Percentiles rank a stretch among this genome's conserved stretches.
Evolutionary conservation across 2,329 filamentous ascomycete species (phyloP).

Genomic region (Exophiala viscosa): DNA sequence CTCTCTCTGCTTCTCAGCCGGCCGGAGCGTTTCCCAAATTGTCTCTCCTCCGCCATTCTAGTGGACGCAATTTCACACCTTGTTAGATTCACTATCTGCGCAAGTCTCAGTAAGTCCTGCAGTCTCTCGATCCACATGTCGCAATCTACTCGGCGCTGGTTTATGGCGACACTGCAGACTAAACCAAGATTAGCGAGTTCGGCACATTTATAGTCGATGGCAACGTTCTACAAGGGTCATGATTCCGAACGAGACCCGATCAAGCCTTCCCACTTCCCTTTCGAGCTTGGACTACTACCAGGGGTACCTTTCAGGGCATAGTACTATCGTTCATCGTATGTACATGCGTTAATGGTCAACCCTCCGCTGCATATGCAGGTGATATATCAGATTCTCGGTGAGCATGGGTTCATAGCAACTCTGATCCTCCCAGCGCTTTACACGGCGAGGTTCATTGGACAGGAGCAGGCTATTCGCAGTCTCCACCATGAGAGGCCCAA

Average conservation of each 20-base stretch:
- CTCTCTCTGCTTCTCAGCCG: background rate
- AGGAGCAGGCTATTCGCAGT: background rate
- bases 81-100: no score
- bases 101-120: no score
- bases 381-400: conserved; percentile 20
- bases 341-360: background rate
- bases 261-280: background rate
- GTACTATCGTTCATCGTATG: background rate
- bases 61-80: no score
- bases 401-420: background rate
- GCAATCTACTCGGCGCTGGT: no score
- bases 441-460: conserved; percentile 2
- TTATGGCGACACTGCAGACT: background rate
- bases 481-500: conserved; percentile 3
- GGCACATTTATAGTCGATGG: background rate
- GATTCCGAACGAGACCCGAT: background rate
- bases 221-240: conserved; percentile 1
- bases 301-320: conserved; percentile 3
- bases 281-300: background rate
- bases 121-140: background rate
- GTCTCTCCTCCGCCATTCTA: background rate
- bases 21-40: background rate
- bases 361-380: conserved; percentile 3
- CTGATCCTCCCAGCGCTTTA: background rate
- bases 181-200: background rate